Conservation (phyloP, 306 rosid species). For the Gillenia trifoliata region DNA sequence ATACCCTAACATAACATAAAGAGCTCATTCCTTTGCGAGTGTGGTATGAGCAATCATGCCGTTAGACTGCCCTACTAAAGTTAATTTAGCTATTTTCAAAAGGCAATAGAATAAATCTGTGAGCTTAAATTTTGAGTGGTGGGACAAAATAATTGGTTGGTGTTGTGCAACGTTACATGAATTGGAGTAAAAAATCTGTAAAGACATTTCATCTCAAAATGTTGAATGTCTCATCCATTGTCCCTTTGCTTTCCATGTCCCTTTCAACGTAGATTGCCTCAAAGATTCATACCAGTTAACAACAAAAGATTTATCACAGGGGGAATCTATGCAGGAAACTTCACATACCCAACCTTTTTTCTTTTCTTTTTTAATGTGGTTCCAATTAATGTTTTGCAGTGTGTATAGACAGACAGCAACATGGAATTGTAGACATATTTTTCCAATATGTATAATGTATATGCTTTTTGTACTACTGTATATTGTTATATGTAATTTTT, state of each 20-base stretch:
- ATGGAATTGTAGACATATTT: background rate
- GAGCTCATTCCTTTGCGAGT: background rate
- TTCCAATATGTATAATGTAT: no score
- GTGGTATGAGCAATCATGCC: background rate
- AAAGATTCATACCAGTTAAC: slow-evolving; percentile 12
- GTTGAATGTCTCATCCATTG: background rate
- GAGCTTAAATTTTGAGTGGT: background rate
- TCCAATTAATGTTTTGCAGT: background rate
- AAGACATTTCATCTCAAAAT: slow-evolving; percentile 3
- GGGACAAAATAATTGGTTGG: background rate
- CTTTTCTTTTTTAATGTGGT: background rate
- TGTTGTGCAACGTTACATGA: background rate
- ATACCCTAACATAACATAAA: background rate
- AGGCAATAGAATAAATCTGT: background rate
- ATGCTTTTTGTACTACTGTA: no score
- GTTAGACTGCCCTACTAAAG: background rate
- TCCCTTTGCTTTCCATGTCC: slow-evolving; percentile 9
- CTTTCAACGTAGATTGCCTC: slow-evolving; percentile 20
- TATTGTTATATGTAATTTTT: no score
- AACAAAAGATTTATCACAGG: background rate
- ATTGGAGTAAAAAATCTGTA: background rate
- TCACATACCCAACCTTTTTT: background rate
- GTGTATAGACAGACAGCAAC: background rate
- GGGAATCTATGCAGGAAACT: slow-evolving; percentile 7
- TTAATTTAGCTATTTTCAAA: background rate